Evolutionary conservation across 2,329 filamentous ascomycete genomes (phyloP).

Genomic region (Calonectria naviculata): DNA sequence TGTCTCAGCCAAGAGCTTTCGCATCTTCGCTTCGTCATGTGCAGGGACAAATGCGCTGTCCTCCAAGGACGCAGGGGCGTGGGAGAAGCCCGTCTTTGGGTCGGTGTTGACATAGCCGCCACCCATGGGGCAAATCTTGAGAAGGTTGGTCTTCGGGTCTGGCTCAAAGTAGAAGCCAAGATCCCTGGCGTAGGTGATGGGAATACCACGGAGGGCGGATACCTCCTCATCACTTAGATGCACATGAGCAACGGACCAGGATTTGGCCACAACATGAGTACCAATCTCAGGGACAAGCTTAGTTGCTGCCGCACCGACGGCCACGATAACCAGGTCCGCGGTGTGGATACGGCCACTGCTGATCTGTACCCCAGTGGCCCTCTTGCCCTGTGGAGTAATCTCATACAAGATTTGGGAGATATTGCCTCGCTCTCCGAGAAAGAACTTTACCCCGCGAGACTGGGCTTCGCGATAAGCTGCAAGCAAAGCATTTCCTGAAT

Average conservation of each 20-base stretch:
- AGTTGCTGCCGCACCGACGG: constrained; percentile 61
- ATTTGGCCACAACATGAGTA: constrained; percentile 63
- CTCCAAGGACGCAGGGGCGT: background rate
- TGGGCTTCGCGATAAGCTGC: constrained; percentile 50
- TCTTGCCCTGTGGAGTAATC: background rate
- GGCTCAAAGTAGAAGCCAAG: constrained; percentile 75
- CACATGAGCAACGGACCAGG: constrained; percentile 70
- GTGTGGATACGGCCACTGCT: constrained; percentile 22
- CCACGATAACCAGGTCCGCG: constrained; percentile 58
- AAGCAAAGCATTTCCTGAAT: constrained; percentile 62
- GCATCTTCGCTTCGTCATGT: constrained; percentile 15
- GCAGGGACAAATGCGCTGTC: constrained; percentile 13
- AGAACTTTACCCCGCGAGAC: constrained; percentile 45
- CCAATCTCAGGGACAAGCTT: constrained; percentile 60
- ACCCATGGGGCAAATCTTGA: constrained; percentile 23
- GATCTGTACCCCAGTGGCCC: constrained; percentile 26
- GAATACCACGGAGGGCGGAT: constrained; percentile 64
- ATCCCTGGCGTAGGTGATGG: constrained; percentile 70
- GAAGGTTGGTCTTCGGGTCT: constrained; percentile 46
- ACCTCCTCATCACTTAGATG: constrained; percentile 66
- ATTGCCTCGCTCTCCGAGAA: constrained; percentile 41
- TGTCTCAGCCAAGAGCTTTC: constrained; percentile 19
- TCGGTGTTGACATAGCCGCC: constrained; percentile 24
- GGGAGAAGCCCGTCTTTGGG: constrained; percentile 7
- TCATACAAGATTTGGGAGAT: constrained; percentile 41